phyloP scores from a whole-genome alignment of 257 asterid species.

The Anisodus tanguticus region DNA sequence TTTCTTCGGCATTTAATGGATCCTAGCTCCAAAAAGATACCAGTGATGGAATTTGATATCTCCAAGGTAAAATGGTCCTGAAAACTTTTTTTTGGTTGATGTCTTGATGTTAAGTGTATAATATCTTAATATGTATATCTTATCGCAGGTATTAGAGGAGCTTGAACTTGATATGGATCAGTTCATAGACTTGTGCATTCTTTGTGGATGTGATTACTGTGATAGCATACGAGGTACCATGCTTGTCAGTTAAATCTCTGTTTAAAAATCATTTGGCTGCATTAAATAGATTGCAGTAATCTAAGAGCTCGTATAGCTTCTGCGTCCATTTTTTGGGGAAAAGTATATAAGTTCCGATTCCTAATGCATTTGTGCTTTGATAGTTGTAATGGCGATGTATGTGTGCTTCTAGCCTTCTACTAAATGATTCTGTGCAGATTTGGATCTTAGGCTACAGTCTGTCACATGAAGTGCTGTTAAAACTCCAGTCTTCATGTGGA shows the following conservation, averaged over 20 bases:
- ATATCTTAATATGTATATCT: conserved; percentile 32
- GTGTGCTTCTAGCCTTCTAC: neutral
- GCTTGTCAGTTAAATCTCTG: neutral
- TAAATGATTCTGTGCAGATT: neutral
- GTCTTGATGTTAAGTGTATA: conserved; percentile 30
- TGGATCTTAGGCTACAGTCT: neutral
- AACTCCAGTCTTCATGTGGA: neutral
- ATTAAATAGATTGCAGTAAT: neutral
- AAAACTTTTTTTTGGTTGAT: conserved; percentile 18
- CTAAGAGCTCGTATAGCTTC: neutral
- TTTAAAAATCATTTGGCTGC: conserved; percentile 21
- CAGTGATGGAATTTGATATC: conserved; percentile 99
- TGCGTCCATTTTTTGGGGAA: neutral
- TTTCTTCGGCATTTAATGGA: conserved; percentile 99
- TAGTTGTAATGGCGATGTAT: neutral
- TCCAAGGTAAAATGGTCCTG: conserved; percentile 62
- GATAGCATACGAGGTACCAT: conserved; percentile 88
- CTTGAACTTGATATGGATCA: conserved; percentile 94
- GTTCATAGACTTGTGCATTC: conserved; percentile 94
- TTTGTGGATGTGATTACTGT: conserved; percentile 96
- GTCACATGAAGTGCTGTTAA: neutral
- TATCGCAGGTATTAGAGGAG: conserved; percentile 80
- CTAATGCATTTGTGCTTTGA: neutral
- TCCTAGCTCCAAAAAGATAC: conserved; percentile 95
- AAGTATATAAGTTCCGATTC: neutral